phyloP scores from a whole-genome alignment of 768 basidiomycete species.

The Suillus paluster region DNA sequence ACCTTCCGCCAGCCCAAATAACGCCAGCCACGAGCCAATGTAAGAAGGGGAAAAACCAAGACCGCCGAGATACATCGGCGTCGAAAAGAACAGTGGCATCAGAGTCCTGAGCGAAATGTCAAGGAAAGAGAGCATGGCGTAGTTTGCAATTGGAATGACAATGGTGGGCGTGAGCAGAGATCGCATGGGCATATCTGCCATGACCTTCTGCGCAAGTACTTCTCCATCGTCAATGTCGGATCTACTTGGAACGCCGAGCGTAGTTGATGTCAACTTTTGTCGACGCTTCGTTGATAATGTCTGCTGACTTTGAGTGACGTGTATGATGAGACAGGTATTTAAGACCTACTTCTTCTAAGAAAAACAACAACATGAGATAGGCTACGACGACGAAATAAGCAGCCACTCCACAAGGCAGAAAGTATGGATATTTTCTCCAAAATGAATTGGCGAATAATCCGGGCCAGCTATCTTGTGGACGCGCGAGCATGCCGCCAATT shows the following conservation, averaged over 20 bases:
- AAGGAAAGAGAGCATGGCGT: slow-evolving; percentile 44
- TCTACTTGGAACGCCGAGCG: neutral
- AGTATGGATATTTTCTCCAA: slow-evolving; percentile 41
- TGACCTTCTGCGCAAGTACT: neutral
- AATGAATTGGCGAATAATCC: slow-evolving; percentile 46
- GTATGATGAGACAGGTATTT: no score
- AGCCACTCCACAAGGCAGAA: slow-evolving; percentile 36
- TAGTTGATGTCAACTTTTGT: neutral
- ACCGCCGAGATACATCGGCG: slow-evolving; percentile 49
- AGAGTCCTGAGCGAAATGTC: slow-evolving; percentile 47
- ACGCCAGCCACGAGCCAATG: slow-evolving; percentile 45
- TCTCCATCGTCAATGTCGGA: neutral
- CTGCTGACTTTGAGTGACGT: neutral
- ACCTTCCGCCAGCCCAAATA: slow-evolving; percentile 42
- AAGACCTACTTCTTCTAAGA: no score
- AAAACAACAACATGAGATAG: no score
- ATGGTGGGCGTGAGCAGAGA: slow-evolving; percentile 32
- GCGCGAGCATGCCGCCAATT: slow-evolving; percentile 60
- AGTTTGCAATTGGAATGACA: slow-evolving; percentile 47
- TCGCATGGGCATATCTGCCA: neutral
- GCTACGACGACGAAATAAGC: neutral
- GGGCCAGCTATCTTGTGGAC: slow-evolving; percentile 60
- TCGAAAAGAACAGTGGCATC: slow-evolving; percentile 49
- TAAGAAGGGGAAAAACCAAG: slow-evolving; percentile 42
- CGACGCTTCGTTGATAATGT: neutral